These are phyloP conservation scores for Globisporangium echinulatum DNA, from an alignment of 352 stramenopile species.

Conservation along the genomic window DNA sequence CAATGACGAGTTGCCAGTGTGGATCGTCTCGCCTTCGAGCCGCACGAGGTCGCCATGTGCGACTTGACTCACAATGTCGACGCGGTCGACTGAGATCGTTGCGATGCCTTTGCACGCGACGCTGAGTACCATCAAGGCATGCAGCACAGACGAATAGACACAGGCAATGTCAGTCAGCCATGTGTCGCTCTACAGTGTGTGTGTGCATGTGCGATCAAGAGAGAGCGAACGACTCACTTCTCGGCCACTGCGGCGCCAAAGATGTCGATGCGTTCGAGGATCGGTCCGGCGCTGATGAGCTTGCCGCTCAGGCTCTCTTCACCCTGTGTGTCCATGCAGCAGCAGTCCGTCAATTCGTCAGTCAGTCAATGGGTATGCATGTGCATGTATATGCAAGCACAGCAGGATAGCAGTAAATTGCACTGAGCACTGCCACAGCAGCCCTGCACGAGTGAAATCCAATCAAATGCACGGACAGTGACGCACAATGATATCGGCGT, in stretches of 20 bases:
- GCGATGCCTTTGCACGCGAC: slow-evolving; percentile 50
- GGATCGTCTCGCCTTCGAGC: slow-evolving; percentile 56
- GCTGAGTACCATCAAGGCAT: slow-evolving; percentile 9
- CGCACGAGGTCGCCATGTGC: slow-evolving; percentile 57
- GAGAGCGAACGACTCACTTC: slow-evolving; percentile 25
- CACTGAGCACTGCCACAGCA: no score
- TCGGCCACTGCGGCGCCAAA: slow-evolving; percentile 56
- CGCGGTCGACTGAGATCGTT: slow-evolving; percentile 62
- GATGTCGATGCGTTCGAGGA: slow-evolving; percentile 51
- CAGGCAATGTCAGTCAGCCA: neutral
- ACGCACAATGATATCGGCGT: slow-evolving; percentile 58
- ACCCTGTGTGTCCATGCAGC: slow-evolving; percentile 14
- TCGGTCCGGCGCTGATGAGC: slow-evolving; percentile 41
- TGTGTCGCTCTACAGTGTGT: neutral
- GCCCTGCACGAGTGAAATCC: no score
- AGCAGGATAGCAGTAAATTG: neutral
- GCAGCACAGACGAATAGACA: slow-evolving; percentile 1
- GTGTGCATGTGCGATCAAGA: no score
- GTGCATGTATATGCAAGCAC: neutral
- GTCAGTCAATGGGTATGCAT: neutral
- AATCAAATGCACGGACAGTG: neutral
- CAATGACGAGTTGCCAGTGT: slow-evolving; percentile 49
- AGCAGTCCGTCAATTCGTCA: neutral
- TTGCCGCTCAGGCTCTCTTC: slow-evolving; percentile 46
- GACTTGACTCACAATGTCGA: slow-evolving; percentile 60